Base-by-base conservation (phyloP, 768 basidiomycete species). In the Dioszegia aurantiaca region DNA sequence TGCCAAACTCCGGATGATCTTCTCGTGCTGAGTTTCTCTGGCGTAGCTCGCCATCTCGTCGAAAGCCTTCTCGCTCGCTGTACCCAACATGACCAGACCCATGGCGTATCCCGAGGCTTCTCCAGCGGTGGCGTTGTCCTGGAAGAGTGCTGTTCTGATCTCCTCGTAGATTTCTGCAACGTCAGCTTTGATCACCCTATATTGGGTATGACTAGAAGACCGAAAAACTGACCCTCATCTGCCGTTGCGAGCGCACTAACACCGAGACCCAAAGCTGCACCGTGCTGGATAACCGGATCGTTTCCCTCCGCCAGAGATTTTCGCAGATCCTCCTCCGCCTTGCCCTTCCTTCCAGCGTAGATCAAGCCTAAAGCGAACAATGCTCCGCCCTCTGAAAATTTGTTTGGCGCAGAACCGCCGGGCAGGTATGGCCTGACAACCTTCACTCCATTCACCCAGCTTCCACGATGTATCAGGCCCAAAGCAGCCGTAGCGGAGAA, bases 31-130 rank as follows among this genome's bases (percentile, higher is more conserved):
- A 1, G 95, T 99, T 74, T 99, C 95, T 55, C 88, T 84, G 27
- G 95, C 92, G 71, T 99, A 99, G 52, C 87, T 84, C 56, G 97
- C 80, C 94, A 97, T 98, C 79, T 99, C 95, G 27, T 89, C 86
- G 33, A 91, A 84, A 54, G 85, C 84, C 36, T 84, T 86, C 27
- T 82, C 80, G 41, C 85, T 86, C 16, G 85, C 92, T 2, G 90
- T 92, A n/a, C 92, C 95, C 5, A 99, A 83, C 93, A 97, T 97
- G 72, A 97, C 84, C 53, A 99, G 81, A 30, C 95, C 95, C 93
- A 99, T 97, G 1, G 93, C 88, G 77, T 90, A 97, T 14, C 95
- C 95, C 39, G 91, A 84, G 4, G 89, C 93, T 78, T 98, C 95
- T 14, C 95, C 93, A 9, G 92, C 90, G 31, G 97, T 85, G 31